A percentile compares a stretch with the other conserved stretches of the same genome.
phyloP scores from a whole-genome alignment of 2,329 filamentous ascomycete species.

The Fusarium sp. region DNA sequence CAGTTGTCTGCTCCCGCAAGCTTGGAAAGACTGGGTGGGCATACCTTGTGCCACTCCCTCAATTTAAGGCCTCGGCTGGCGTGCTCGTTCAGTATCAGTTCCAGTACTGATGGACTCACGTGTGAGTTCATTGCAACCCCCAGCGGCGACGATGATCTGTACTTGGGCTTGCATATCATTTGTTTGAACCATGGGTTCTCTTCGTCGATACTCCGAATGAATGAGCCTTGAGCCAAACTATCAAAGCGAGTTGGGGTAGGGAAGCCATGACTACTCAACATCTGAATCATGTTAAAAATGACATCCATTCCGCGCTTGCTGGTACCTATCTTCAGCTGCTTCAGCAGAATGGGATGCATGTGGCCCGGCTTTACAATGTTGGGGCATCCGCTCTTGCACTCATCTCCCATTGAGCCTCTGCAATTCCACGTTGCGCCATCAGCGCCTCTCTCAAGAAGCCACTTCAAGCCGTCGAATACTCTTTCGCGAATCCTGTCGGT shows the following conservation, averaged over 20 bases:
- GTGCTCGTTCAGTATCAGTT: conserved; percentile 7
- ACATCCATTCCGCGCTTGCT: not conserved
- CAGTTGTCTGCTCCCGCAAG: not conserved
- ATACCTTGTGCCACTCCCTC: not conserved
- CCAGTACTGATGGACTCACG: conserved; percentile 7
- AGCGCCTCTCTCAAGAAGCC: conserved; percentile 15
- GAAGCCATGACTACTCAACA: not conserved
- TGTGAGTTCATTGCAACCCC: conserved; percentile 7
- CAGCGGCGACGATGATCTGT: not conserved
- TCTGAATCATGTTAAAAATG: not conserved
- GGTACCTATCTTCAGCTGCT: not conserved
- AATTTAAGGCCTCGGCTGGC: not conserved
- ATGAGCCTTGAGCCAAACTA: not conserved
- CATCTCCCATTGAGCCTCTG: not conserved
- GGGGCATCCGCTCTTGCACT: not conserved
- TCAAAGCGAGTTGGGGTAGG: not conserved
- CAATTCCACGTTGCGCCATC: not conserved
- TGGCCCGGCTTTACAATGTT: not conserved
- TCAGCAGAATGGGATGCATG: not conserved
- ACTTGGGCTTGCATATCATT: not conserved
- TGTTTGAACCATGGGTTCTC: not conserved
- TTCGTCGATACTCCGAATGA: not conserved
- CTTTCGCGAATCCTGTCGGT: not conserved
- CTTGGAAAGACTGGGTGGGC: not conserved
- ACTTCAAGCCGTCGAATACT: not conserved